Evolutionary conservation across 2,329 filamentous ascomycete genomes (phyloP).

Genomic region (Penicillium sp.): DNA sequence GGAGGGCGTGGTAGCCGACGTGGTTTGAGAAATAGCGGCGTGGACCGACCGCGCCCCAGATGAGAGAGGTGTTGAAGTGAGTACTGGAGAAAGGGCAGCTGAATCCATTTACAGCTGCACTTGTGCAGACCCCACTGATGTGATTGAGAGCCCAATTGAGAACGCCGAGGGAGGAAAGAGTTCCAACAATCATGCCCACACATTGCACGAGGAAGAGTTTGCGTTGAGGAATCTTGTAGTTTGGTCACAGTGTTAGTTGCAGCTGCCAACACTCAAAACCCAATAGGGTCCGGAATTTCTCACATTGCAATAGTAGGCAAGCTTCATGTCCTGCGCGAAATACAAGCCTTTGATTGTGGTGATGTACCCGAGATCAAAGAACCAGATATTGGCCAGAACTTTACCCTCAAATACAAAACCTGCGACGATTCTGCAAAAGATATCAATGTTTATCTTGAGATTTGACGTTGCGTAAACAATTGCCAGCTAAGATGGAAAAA

Average conservation of each 20-base stretch:
- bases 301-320: background rate
- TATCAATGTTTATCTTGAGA: background rate
- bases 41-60: background rate
- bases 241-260: background rate
- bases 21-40: background rate
- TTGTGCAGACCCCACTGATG: background rate
- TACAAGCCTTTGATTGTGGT: constrained; percentile 42
- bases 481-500: background rate
- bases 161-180: background rate
- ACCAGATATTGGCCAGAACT: constrained; percentile 43
- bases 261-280: background rate
- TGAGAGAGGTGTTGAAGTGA: background rate
- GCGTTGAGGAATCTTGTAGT: background rate
- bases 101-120: background rate
- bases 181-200: background rate
- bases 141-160: constrained; percentile 1
- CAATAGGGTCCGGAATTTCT: background rate
- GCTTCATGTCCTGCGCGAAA: background rate
- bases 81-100: background rate
- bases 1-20: background rate
- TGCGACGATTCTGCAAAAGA: constrained; percentile 36
- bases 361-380: constrained; percentile 37
- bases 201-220: background rate
- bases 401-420: constrained; percentile 41
- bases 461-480: background rate